Evolutionary conservation across 2,329 filamentous ascomycete species (phyloP), one percentile per base, ranked within the genome.

Genomic region (Hyphodiscus sp.): DNA sequence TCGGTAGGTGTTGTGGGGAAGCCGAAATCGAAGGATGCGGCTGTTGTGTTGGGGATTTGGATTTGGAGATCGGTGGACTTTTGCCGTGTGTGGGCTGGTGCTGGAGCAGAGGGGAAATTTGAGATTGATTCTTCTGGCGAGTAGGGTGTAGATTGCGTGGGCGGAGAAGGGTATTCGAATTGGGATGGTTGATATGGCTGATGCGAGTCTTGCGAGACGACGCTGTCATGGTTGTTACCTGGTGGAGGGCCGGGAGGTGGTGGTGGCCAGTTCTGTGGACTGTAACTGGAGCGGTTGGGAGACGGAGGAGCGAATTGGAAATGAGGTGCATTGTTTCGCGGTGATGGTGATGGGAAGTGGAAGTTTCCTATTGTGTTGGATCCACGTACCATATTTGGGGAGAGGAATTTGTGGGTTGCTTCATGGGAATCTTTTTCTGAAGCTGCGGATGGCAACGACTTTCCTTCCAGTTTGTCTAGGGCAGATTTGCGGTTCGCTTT

Each of bases 1-100:
- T 91, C 85, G 0, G 89, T 91, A 8, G 91, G 90, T 23, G 89
- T 91, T 56, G 83, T 81, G 0, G 89, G 86, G 70, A 95, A 95
- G 18, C 90, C 89, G 66, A 89, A 89, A 63, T 88, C 84, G 64
- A 88, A 87, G n/a, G 79, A 81, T 59, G 19, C 43, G 6, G 15
- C 61, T 65, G 43, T 50, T 57, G 16, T 20, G 29, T 43, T 54
- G 48, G 61, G 62, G 30, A 64, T 64, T 20, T 55, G 47, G 20
- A 64, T 56, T 23, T 58, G 58, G 11, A 63, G 52, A 47, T 63
- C 58, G 9, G 45, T 48, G 2, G 61, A 58, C 41, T 53, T 62
- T 29, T 54, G 48, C 1, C 60, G 60, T 15, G 50, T 48, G 41
- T 65, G 61, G 20, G 56, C 59, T 48, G 55, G 55, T 44, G 57